These are phyloP conservation scores for Gossypium schwendimanii DNA, from an alignment of 441 rosid species.

Conservation along the genomic window DNA sequence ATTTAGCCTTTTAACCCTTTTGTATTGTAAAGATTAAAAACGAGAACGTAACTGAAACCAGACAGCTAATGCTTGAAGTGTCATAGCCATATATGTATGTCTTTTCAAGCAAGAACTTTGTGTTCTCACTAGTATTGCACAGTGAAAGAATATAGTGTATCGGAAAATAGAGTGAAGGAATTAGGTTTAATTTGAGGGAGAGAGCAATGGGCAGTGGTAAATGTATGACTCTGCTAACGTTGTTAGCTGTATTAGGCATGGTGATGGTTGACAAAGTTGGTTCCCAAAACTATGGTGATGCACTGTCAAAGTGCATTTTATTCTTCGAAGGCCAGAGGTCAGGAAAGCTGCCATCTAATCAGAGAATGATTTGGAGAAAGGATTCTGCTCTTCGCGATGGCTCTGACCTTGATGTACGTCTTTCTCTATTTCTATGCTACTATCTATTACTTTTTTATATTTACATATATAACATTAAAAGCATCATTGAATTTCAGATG, in stretches of 20 bases:
- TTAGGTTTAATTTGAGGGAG: background rate
- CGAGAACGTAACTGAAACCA: background rate
- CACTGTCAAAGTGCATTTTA: conserved; percentile 23
- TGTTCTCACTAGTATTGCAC: background rate
- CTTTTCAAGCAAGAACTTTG: background rate
- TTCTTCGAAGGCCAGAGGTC: conserved; percentile 31
- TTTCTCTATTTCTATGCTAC: background rate
- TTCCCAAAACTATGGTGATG: conserved; percentile 19
- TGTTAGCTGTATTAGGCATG: background rate
- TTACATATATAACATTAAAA: background rate
- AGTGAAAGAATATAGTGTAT: background rate
- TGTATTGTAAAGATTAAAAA: background rate
- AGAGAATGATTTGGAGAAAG: conserved; percentile 24
- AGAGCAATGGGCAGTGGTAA: background rate
- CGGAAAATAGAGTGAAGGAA: background rate
- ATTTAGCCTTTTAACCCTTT: no score
- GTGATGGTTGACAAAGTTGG: background rate
- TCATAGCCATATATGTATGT: background rate
- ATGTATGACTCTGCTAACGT: background rate
- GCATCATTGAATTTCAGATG: conserved; percentile 6
- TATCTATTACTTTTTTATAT: no score
- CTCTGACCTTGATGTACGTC: conserved; percentile 23
- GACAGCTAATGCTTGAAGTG: background rate
- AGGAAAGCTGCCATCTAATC: conserved; percentile 19
- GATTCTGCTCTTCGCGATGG: conserved; percentile 26